Base-by-base conservation (phyloP, 129 eudicot genomes). In the Smallanthus sonchifolius region DNA sequence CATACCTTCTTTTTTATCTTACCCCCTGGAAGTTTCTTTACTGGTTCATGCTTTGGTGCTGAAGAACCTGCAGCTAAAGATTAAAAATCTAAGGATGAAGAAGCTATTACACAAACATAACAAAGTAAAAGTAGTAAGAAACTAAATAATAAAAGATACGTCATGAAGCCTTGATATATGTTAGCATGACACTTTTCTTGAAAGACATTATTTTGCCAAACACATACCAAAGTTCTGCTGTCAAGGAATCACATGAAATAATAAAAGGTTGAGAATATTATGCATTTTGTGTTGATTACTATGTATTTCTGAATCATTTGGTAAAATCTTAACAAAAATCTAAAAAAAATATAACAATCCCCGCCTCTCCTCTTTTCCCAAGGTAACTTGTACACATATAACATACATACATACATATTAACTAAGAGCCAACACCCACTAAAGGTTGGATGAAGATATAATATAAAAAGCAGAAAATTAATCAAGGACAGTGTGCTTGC, bases 1-100 rank as follows among this genome's bases (percentile, higher is more conserved):
- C 80, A 54, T 77, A 88, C 97, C 87, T 91, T 91, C 89, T 91
- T 91, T 78, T 91, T 91, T 43, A 86, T 72, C 83, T 91, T 91
- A 28, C 97, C 97, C 30, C 97, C 97, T 32, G 97, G 97, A 77
- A 91, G 96, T 52, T 85, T 91, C 70, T 91, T 86, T 34, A 88
- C 91, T 75, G 86, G 88, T 77, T 88, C 91, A 19, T 77, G 92
- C 80, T 91, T 83, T 57, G 89, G 76, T 72, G 88, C 79, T 28
- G 97, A 88, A 78, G 97, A 84, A 65, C 90, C 92, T 73, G 82
- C 84, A 83, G 13, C 78, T 75, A 81, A 47, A 14, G 10, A 48
- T 76, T 17, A 36, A 44, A 57, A 63, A 38, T 2, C 19, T 59
- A 47, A 49, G 15, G 39, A 70, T 16, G 51, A 6, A 48, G 17